A percentile compares a stretch with the other conserved stretches of the same genome.
These are phyloP conservation scores for Halophytophthora batemanensis DNA, from an alignment of 352 stramenopile genomes.

Conservation along the genomic window DNA sequence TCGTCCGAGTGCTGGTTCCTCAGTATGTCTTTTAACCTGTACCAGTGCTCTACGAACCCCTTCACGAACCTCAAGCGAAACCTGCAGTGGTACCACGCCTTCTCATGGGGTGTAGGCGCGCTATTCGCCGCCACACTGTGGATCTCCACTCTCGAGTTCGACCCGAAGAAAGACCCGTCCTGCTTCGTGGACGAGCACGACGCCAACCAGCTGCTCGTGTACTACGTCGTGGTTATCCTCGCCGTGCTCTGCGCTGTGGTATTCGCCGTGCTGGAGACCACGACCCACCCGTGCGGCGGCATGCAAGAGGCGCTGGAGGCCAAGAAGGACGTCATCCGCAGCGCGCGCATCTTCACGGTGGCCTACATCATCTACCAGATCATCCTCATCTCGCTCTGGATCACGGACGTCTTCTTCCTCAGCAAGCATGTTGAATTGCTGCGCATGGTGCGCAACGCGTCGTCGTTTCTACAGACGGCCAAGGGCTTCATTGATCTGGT, in stretches of 20 bases:
- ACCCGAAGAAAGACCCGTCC: slow-evolving; percentile 39
- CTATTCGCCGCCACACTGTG: slow-evolving; percentile 57
- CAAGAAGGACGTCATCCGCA: slow-evolving; percentile 81
- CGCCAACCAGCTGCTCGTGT: slow-evolving; percentile 57
- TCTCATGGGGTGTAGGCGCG: slow-evolving; percentile 62
- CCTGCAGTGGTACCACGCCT: slow-evolving; percentile 66
- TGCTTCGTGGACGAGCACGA: slow-evolving; percentile 80
- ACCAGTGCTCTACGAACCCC: slow-evolving; percentile 83
- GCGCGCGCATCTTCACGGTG: slow-evolving; percentile 75
- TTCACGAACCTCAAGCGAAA: slow-evolving; percentile 84
- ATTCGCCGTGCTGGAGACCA: slow-evolving; percentile 69
- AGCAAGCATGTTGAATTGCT: slow-evolving; percentile 25
- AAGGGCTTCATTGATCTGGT: slow-evolving; percentile 83
- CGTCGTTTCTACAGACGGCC: slow-evolving; percentile 66
- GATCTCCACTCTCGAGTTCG: slow-evolving; percentile 48
- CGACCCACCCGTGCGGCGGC: slow-evolving; percentile 63
- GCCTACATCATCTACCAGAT: slow-evolving; percentile 83
- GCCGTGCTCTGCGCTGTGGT: slow-evolving; percentile 59
- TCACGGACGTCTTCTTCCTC: slow-evolving; percentile 54
- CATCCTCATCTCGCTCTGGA: slow-evolving; percentile 79
- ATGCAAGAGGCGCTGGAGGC: slow-evolving; percentile 76
- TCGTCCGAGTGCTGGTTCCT: slow-evolving; percentile 88
- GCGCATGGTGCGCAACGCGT: slow-evolving; percentile 47
- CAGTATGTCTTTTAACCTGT: slow-evolving; percentile 82
- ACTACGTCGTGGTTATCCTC: slow-evolving; percentile 75